A percentile compares a stretch with the other conserved stretches of the same genome.
These are phyloP conservation scores for Parathielavia hyrcaniae DNA, from an alignment of 495 filamentous ascomycete species.

Conservation along the genomic window DNA sequence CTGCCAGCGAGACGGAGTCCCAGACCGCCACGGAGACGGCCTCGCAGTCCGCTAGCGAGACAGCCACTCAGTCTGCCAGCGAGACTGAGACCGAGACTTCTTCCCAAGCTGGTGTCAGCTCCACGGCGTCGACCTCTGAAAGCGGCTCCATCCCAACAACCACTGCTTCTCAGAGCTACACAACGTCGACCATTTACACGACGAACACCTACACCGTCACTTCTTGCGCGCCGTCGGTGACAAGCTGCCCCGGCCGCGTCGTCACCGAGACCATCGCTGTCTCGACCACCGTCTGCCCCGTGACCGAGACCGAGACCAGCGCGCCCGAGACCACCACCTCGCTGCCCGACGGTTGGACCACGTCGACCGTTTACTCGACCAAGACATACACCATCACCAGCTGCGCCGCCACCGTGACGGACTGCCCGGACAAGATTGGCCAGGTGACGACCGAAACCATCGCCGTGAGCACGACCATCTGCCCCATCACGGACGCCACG, in stretches of 20 bases:
- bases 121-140: background rate
- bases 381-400: constrained; percentile 50
- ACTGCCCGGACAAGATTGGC: constrained; percentile 49
- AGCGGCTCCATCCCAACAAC: background rate
- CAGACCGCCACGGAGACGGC: background rate
- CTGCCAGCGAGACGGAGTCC: constrained; percentile 2
- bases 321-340: constrained; percentile 6
- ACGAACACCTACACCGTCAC: constrained; percentile 53
- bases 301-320: constrained; percentile 29
- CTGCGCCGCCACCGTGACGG: constrained; percentile 49
- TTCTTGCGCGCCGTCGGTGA: constrained; percentile 53
- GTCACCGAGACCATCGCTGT: constrained; percentile 37
- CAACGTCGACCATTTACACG: constrained; percentile 41
- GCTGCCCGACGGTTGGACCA: constrained; percentile 26
- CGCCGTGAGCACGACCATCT: constrained; percentile 35
- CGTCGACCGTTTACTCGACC: constrained; percentile 50
- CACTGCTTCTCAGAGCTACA: constrained; percentile 15
- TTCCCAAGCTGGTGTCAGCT: background rate
- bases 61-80: background rate
- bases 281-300: constrained; percentile 43
- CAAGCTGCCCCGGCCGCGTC: constrained; percentile 43
- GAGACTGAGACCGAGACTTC: constrained; percentile 3
- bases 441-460: constrained; percentile 37
- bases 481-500: constrained; percentile 26
- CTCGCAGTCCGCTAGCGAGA: background rate